Percentiles rank a stretch among this genome's conserved stretches.
Conservation (phyloP, 1,284 basidiomycete species). For the Ceratobasidium sp. region DNA sequence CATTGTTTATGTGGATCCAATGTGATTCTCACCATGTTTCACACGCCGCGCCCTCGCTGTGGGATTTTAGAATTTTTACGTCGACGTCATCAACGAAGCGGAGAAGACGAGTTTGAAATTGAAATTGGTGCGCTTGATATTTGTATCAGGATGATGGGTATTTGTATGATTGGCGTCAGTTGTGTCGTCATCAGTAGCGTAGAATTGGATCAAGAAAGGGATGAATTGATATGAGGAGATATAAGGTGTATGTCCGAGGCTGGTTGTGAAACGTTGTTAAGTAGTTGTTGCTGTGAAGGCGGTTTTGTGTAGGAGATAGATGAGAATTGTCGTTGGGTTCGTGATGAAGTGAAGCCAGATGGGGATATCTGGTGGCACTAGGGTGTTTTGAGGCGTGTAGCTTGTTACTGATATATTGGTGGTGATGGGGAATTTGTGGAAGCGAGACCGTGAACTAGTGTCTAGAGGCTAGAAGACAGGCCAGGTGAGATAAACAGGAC, state of each 20-base stretch:
- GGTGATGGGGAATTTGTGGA: conserved; percentile 8
- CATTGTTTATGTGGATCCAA: background rate
- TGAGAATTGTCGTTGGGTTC: no score
- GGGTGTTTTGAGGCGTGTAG: no score
- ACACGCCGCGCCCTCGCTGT: background rate
- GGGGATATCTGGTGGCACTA: no score
- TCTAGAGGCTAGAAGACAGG: background rate
- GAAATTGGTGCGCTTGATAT: background rate
- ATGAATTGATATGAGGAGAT: conserved; percentile 5
- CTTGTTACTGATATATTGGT: background rate
- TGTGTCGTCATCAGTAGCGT: conserved; percentile 5
- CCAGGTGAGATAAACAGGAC: background rate
- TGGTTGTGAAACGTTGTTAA: background rate
- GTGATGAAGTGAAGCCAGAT: no score
- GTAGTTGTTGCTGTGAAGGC: background rate
- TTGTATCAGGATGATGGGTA: background rate
- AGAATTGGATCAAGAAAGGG: conserved; percentile 4
- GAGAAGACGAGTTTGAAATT: no score
- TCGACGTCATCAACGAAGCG: background rate
- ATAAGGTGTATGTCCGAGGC: background rate
- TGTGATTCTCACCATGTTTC: background rate
- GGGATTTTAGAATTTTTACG: background rate
- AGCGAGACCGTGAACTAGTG: background rate
- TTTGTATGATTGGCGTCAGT: background rate
- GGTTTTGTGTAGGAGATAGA: background rate